Base-by-base conservation (phyloP, 768 basidiomycete genomes). In the Hygrocybe coccinea region DNA sequence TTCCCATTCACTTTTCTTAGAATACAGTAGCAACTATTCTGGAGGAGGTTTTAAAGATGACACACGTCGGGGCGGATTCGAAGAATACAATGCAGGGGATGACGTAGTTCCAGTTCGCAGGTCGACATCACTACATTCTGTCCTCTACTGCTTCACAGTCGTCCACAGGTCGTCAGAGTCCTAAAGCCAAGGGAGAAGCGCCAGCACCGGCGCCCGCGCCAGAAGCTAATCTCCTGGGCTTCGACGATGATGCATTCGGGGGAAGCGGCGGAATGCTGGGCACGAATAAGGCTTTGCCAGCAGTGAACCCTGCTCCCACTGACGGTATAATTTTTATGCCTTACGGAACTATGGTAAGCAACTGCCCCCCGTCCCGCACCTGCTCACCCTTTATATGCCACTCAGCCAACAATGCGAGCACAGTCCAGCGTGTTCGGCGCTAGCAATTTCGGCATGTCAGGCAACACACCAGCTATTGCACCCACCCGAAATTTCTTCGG, bases 51-150 rank as follows among this genome's bases (percentile, higher is more conserved):
- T 87, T 71, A 76, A 80, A 50, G 89, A 91, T 58, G 75, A 70
- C 33, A 68, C 70, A 7, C 70, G 82, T 38, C 73, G 82, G 14
- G 80, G 29, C 8, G 29, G 81, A 22, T 97, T 84, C 60, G 95
- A 98, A 64, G 95, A 97, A 68, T 99, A 99, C 69, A 90, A 95
- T 60, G 97, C 95, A 11, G 95, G 95, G 1, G 92, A 92, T 56
- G 95, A 97, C 57, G 93, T 95, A 59, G 65, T 74, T 12, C 60
- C 56, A 15, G 59, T 68, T 44, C 66, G 72, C 38, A 62, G 70
- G 66, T 38, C 69, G 62, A 58, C 72, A 65, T 58, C 77, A 69
- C 51, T 76, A 69, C 57, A 74, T 19, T 53, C 73, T 44, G 19
- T 62, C 62, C 33, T 55, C 50, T 5, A 60, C 52, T 24, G 22